Conservation (phyloP, 352 stramenopile genomes). For the Globisporangium irregulare region DNA sequence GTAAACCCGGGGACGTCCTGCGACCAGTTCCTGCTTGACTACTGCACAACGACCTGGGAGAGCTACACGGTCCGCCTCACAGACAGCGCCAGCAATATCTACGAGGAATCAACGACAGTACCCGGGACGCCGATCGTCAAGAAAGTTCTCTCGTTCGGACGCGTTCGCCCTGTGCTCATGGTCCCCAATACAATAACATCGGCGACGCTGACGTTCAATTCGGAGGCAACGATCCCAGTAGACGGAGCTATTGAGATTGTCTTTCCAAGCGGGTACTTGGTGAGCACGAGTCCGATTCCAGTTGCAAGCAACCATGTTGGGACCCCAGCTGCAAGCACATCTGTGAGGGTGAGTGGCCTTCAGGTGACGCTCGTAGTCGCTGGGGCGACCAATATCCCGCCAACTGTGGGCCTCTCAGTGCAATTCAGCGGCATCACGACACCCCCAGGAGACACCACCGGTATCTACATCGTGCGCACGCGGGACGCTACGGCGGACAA, state of each 20-base stretch:
- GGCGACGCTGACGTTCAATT: conserved; percentile 40
- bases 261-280: conserved; percentile 42
- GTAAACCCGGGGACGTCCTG: conserved; percentile 58
- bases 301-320: conserved; percentile 27
- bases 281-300: conserved; percentile 21
- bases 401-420: conserved; percentile 29
- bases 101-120: conserved; percentile 37
- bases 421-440: conserved; percentile 52
- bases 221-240: conserved; percentile 32
- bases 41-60: conserved; percentile 42
- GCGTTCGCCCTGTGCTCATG: conserved; percentile 44
- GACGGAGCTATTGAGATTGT: conserved; percentile 48
- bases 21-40: conserved; percentile 52
- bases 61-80: conserved; percentile 37
- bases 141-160: conserved; percentile 45
- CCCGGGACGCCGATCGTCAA: conserved; percentile 63
- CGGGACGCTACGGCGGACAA: conserved; percentile 24
- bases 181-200: conserved; percentile 33
- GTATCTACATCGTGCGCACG: conserved; percentile 55
- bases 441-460: conserved; percentile 33
- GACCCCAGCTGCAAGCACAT: conserved; percentile 33
- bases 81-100: conserved; percentile 39
- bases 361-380: conserved; percentile 36
- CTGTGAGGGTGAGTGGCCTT: conserved; percentile 23
- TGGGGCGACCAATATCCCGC: conserved; percentile 22